Conservation (phyloP, 192 early-diverging fungal genomes). For the Backusella parvicylindrica region DNA sequence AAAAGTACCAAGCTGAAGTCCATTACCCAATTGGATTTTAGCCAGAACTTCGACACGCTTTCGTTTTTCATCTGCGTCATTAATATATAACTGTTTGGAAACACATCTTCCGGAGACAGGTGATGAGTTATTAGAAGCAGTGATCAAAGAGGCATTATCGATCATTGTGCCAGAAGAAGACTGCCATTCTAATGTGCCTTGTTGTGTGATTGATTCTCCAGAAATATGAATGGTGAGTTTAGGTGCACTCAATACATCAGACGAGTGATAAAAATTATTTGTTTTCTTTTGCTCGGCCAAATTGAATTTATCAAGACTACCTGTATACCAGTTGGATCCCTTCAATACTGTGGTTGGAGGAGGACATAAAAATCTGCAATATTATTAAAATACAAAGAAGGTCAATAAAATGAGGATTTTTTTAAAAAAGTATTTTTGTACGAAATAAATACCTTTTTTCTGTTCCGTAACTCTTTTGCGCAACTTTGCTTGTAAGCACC, state of each 20-base stretch:
- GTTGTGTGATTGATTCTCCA: slow-evolving; percentile 36
- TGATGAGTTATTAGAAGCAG: slow-evolving; percentile 24
- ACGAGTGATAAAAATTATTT: slow-evolving; percentile 18
- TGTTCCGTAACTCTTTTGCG: slow-evolving; percentile 91
- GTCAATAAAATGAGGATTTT: neutral
- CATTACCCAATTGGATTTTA: slow-evolving; percentile 61
- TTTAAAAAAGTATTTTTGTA: neutral
- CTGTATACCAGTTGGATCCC: slow-evolving; percentile 64
- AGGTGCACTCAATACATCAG: slow-evolving; percentile 15
- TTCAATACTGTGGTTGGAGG: slow-evolving; percentile 72
- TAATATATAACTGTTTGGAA: slow-evolving; percentile 78
- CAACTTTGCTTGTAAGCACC: slow-evolving; percentile 80
- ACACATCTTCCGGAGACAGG: slow-evolving; percentile 64
- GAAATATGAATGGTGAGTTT: slow-evolving; percentile 28
- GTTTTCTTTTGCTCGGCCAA: neutral
- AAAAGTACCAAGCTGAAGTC: slow-evolving; percentile 63
- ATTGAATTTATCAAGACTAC: neutral
- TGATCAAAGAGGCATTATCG: slow-evolving; percentile 6
- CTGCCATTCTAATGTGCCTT: slow-evolving; percentile 51
- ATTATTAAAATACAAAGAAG: neutral
- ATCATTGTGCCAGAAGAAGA: slow-evolving; percentile 16
- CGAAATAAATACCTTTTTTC: slow-evolving; percentile 66
- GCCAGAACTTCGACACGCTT: slow-evolving; percentile 72
- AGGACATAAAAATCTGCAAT: slow-evolving; percentile 70
- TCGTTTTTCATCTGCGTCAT: slow-evolving; percentile 79